Percentiles rank a stretch among this genome's conserved stretches.
Conservation (phyloP, 495 filamentous ascomycete species). For the Daldinia loculata region DNA sequence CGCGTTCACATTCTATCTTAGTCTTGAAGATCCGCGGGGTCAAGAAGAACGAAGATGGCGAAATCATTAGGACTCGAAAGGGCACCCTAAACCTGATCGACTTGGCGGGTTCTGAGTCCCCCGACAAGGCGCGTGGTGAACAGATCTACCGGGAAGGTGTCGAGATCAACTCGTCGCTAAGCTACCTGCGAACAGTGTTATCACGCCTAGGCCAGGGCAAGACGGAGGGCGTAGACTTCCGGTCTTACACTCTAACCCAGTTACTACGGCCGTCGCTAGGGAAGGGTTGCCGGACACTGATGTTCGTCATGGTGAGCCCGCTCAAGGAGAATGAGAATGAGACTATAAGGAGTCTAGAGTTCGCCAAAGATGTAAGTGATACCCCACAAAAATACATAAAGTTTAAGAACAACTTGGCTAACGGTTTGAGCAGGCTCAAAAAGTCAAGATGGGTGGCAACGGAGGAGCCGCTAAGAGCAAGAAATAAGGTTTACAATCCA, state of each 20-base stretch:
- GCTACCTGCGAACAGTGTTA: slow-evolving; percentile 94
- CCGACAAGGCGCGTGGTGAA: slow-evolving; percentile 83
- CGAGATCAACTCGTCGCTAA: slow-evolving; percentile 94
- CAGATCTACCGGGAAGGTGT: slow-evolving; percentile 93
- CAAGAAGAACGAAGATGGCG: slow-evolving; percentile 65
- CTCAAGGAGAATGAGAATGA: slow-evolving; percentile 90
- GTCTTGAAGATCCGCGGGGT: slow-evolving; percentile 85
- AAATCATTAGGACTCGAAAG: slow-evolving; percentile 84
- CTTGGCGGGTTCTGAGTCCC: slow-evolving; percentile 89
- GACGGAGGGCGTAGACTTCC: slow-evolving; percentile 88
- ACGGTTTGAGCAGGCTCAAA: slow-evolving; percentile 40
- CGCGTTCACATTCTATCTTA: slow-evolving; percentile 94
- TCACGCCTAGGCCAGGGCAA: slow-evolving; percentile 86
- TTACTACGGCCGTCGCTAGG: slow-evolving; percentile 94
- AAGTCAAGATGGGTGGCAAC: slow-evolving; percentile 47
- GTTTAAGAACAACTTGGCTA: slow-evolving; percentile 8
- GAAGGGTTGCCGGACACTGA: slow-evolving; percentile 95
- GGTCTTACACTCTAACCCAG: slow-evolving; percentile 97
- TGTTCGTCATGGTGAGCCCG: slow-evolving; percentile 98
- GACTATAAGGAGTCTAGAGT: slow-evolving; percentile 93
- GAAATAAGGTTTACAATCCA: slow-evolving; percentile 16
- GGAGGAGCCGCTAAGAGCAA: slow-evolving; percentile 26
- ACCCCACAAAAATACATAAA: not conserved
- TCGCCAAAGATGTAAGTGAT: slow-evolving; percentile 83
- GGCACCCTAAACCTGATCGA: slow-evolving; percentile 97